Evolutionary conservation across 106 monocot genomes (phyloP), one percentile per base, ranked within the genome.

Genomic region (Apostasia ramifera): DNA sequence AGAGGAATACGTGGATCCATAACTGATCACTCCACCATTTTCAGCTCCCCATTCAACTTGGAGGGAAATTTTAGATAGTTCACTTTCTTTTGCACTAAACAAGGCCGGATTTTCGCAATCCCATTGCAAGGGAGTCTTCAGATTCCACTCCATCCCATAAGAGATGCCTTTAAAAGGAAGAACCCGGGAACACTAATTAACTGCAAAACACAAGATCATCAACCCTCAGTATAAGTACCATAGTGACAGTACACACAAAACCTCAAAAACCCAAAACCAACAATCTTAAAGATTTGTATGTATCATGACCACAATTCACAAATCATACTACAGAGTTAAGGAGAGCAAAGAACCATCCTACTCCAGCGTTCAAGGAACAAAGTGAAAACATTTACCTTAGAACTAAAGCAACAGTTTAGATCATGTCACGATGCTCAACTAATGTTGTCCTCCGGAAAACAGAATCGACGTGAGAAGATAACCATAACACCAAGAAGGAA

Each of bases 101-200:
- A 72, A 57, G 40, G 63, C 76, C 73, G 70, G 56, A 57, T 68
- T 69, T 14, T 81, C 81, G 78, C 81, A 85, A 59, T 81, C 81
- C 85, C 80, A 80, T 43, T 11, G 70, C 59, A 71, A 74, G 14
- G 81, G 71, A 61, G 75, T 67, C 69, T 66, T 79, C 2, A 60
- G 11, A 52, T 79, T 78, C 81, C 81, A 85, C 39, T 85, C 81
- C 85, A 81, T 82, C 46, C n/a, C 60, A 55, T 12, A 26, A 63
- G 47, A 52, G 45, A 68, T 47, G 40, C 13, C 47, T 59, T 59
- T 47, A 43, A 4, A 2, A 15, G n/a, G 15, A 45, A 14, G 51
- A 41, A 6, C 41, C 39, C 50, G 59, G 43, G 68, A 8, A 46
- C 61, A 40, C 43, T 68, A 39, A 52, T 53, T 44, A 43, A 50